Percentiles rank a stretch among this genome's conserved stretches.
Conservation (phyloP, 75 land plant species). For the Cupressus sempervirens region DNA sequence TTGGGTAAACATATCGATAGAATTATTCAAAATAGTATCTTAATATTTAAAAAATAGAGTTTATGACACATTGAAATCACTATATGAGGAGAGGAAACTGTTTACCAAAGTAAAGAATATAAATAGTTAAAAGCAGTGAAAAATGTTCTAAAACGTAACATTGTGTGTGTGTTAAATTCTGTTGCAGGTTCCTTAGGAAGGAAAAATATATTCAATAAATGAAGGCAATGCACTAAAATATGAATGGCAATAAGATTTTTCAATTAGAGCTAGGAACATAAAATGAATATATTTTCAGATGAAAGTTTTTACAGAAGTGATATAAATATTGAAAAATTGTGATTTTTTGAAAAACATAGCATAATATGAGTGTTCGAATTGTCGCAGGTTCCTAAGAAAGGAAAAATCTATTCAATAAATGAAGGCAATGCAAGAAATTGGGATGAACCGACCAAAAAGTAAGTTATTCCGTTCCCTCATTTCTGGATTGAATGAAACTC, state of each 20-base stretch:
- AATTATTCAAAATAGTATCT: too few relatives aligned
- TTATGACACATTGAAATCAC: not conserved
- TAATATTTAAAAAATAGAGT: too few relatives aligned
- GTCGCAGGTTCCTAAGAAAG: slow-evolving; percentile 88
- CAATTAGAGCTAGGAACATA: not conserved
- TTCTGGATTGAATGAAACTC: not conserved
- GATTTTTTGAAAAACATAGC: not conserved
- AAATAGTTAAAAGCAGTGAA: not conserved
- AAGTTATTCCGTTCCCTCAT: not conserved
- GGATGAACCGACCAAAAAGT: slow-evolving; percentile 92
- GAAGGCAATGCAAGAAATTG: slow-evolving; percentile 98
- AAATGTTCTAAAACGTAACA: not conserved
- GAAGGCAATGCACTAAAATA: slow-evolving; percentile 76
- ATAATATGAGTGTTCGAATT: not conserved
- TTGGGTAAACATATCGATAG: too few relatives aligned
- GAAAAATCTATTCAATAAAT: slow-evolving; percentile 98
- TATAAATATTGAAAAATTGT: not conserved
- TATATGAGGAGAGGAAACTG: not conserved
- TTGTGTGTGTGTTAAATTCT: not conserved
- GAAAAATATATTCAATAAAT: slow-evolving; percentile 98
- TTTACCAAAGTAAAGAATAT: not conserved
- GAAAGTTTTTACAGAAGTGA: not conserved
- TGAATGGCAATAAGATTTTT: not conserved
- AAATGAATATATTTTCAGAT: not conserved
- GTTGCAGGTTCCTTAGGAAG: slow-evolving; percentile 91